These are phyloP conservation scores for Aspergillus affinis DNA, from an alignment of 495 filamentous ascomycete species.

Conservation along the genomic window DNA sequence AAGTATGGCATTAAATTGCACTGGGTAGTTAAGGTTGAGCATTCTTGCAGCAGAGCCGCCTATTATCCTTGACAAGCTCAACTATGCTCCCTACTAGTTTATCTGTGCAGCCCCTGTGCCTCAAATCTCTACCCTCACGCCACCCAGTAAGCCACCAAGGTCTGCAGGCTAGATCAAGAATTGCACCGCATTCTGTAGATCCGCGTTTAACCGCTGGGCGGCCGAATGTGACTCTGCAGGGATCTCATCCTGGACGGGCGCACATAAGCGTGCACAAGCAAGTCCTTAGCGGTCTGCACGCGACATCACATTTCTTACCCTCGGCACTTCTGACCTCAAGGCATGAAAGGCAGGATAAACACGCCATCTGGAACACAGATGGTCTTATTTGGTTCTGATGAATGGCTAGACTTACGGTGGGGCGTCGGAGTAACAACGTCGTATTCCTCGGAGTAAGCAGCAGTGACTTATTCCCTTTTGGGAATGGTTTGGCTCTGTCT, in stretches of 20 bases:
- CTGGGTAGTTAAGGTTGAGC: not conserved
- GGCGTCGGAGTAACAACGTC: not conserved
- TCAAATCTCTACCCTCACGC: not conserved
- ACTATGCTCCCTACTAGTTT: too few relatives aligned
- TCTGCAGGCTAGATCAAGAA: not conserved
- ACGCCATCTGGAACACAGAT: not conserved
- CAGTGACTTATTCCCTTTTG: not conserved
- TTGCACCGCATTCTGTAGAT: too few relatives aligned
- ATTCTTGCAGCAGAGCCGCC: not conserved
- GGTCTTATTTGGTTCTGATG: not conserved
- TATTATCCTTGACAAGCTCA: not conserved
- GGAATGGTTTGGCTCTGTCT: not conserved
- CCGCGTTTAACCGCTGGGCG: too few relatives aligned
- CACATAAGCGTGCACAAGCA: not conserved
- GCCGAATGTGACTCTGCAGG: not conserved
- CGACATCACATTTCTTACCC: not conserved
- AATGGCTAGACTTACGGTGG: not conserved
- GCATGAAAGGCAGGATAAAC: too few relatives aligned
- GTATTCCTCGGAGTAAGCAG: not conserved
- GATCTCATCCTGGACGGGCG: not conserved
- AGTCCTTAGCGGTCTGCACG: not conserved
- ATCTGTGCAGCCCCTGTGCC: not conserved
- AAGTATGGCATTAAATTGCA: too few relatives aligned
- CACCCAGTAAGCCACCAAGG: not conserved
- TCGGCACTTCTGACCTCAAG: not conserved